A percentile compares a stretch with the other conserved stretches of the same genome.
phyloP scores from a whole-genome alignment of 2,329 filamentous ascomycete genomes.

The Ceratocystis destructans region DNA sequence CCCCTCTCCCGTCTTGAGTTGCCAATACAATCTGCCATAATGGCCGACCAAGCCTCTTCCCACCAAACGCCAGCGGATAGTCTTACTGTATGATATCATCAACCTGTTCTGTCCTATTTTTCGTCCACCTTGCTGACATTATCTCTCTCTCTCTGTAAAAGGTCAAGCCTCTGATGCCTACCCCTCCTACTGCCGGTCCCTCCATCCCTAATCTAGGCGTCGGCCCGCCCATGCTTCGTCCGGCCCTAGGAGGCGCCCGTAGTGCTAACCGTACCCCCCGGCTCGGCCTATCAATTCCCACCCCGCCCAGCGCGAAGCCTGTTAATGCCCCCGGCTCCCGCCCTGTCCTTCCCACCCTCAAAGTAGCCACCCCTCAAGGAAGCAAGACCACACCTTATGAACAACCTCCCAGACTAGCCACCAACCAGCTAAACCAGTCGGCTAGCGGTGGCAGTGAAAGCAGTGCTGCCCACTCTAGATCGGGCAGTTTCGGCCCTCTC shows the following conservation, averaged over 20 bases:
- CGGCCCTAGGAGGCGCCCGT: slow-evolving; percentile 61
- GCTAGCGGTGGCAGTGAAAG: slow-evolving; percentile 67
- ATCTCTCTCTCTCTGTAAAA: background rate
- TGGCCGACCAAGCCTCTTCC: slow-evolving; percentile 23
- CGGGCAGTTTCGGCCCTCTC: slow-evolving; percentile 66
- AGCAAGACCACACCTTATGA: slow-evolving; percentile 60
- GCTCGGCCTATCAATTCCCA: slow-evolving; percentile 79
- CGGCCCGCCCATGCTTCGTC: slow-evolving; percentile 66
- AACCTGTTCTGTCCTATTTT: background rate
- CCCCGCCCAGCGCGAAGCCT: slow-evolving; percentile 69
- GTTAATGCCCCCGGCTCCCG: slow-evolving; percentile 37
- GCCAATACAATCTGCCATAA: slow-evolving; percentile 20
- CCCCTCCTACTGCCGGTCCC: slow-evolving; percentile 21
- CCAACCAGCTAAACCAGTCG: slow-evolving; percentile 43
- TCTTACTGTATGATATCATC: slow-evolving; percentile 16
- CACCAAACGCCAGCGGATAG: slow-evolving; percentile 20
- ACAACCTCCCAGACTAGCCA: slow-evolving; percentile 31
- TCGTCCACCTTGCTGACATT: background rate
- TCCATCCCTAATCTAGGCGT: slow-evolving; percentile 51
- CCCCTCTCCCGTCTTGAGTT: slow-evolving; percentile 18
- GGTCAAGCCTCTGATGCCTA: slow-evolving; percentile 21
- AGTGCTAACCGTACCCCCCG: slow-evolving; percentile 54
- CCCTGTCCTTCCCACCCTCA: slow-evolving; percentile 60
- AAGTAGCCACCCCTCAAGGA: slow-evolving; percentile 79
- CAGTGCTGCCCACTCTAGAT: slow-evolving; percentile 64